Evolutionary conservation across 306 rosid species (phyloP), one percentile per base, ranked within the genome.

Genomic region (Fragaria iinumae): DNA sequence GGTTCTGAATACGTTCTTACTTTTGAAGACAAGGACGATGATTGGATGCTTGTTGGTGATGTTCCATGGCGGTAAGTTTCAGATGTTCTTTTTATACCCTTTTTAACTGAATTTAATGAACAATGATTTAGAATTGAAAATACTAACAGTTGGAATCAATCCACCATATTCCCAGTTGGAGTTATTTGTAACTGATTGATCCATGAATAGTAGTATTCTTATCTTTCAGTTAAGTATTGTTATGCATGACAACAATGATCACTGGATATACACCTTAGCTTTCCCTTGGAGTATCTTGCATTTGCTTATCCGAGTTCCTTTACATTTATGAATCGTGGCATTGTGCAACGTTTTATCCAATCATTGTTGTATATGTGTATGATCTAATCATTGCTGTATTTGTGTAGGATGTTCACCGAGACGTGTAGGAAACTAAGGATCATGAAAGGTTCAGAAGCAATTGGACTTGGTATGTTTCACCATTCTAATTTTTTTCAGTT

Each of bases 11-110:
- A 90, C 69, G 99, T 90, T 76, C 89, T 92, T 65, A 92, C 99
- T 13, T 95, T 87, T 77, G 96, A 95, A 87, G 99, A 95, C 84
- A 92, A 80, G 83, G 99, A 95, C 75, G 97, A 94, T 38, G 99
- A 95, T 49, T 95, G 99, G 99, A 95, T 95, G 99, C 97, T 95
- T 69, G 99, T 91, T 63, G 97, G 97, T 67, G 97, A 95, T 82
- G 98, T 95, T 80, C 98, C 98, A 9, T 95, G 98, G 98, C 89
- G 78, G 98, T 95, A 88, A 77, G 97, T 85, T 71, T 75, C 70
- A 56, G 80, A 72, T 80, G 65, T 27, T 48, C 25, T 63, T 62
- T 43, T 16, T 32, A 12, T 52, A 78, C 69, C 71, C 55, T 60
- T 23, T 49, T 10, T 11, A 18, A 27, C 38, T 29, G 27, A 55